phyloP scores from a whole-genome alignment of 73 alveolate genomes.

The Paramecium biaurelia region DNA sequence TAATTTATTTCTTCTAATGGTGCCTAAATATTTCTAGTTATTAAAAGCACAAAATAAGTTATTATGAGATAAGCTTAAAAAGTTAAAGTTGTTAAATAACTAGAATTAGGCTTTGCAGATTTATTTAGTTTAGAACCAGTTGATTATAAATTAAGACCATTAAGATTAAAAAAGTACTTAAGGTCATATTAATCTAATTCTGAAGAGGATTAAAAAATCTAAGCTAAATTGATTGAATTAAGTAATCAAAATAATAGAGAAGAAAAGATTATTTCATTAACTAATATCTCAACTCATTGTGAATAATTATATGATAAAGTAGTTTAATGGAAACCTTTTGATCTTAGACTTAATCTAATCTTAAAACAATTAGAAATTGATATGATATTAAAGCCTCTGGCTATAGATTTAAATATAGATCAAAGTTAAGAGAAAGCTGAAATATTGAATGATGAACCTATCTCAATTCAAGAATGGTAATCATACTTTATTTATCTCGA shows the following conservation, averaged over 20 bases:
- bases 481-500: slow-evolving; percentile 42
- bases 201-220: background rate
- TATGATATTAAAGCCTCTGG: background rate
- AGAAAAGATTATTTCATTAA: background rate
- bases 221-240: background rate
- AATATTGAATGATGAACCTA: slow-evolving; percentile 36
- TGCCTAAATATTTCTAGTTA: slow-evolving; percentile 7
- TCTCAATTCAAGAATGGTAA: slow-evolving; percentile 55
- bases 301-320: background rate
- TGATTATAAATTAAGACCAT: slow-evolving; percentile 54
- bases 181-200: background rate
- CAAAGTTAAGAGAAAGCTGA: slow-evolving; percentile 56
- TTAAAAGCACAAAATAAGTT: slow-evolving; percentile 37
- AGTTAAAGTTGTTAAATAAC: slow-evolving; percentile 10
- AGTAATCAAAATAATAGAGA: background rate
- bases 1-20: slow-evolving; percentile 36
- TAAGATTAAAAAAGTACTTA: slow-evolving; percentile 41
- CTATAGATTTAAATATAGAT: slow-evolving; percentile 36
- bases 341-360: background rate
- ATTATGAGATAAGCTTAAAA: slow-evolving; percentile 35
- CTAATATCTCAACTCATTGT: background rate
- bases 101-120: slow-evolving; percentile 62
- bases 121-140: slow-evolving; percentile 54
- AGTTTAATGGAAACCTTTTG: background rate
- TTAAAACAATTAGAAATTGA: slow-evolving; percentile 13